Base-by-base conservation (phyloP, 1,284 basidiomycete species). In the Leccinum pachyderme region DNA sequence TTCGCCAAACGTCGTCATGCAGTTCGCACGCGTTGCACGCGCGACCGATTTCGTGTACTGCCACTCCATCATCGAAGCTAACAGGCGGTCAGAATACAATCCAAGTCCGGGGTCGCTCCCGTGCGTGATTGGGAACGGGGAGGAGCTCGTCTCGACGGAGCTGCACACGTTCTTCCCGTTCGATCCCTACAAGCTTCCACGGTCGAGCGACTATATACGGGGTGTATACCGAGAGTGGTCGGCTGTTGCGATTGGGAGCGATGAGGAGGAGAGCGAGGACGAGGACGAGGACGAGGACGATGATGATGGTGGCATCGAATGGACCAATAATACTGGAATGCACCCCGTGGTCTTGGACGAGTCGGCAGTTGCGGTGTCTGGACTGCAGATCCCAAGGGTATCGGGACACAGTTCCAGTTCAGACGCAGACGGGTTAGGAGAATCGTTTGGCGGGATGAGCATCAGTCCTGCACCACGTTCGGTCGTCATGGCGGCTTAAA, bases 81-180 rank as follows among this genome's bases (percentile, higher is more conserved):
- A 98, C 75, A 81, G 75, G 55, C 81, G 85, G 7, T 77, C 77
- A 0, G 81, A 83, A n/a, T 79, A 76, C 51, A 65, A 64, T 31
- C 56, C 57, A 4, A 58, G 53, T 41, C 57, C 59, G 41, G 60
- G 57, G 11, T 58, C 73, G 11, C 65, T 73, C 53, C 63, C 75
- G 8, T 57, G 1, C 55, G 76, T 41, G 61, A 77, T 35, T 69
- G 72, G 39, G 63, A 50, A 12, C 11, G 55, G 58, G 9, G 66
- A 67, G 47, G 68, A 64, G 51, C 72, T 75, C 43, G 72, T 83
- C 58, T 83, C 87, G 55, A 78, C 83, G 6, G 92, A 95, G 56
- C 78, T 98, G 48, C 94, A 95, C 68, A 87, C 87, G 12, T 99
- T 98, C 77, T 99, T 99, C 77, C 97, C 97, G 0, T 99, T 99